phyloP scores from a whole-genome alignment of 2,329 filamentous ascomycete genomes.

The Botryosphaeria agaves region DNA sequence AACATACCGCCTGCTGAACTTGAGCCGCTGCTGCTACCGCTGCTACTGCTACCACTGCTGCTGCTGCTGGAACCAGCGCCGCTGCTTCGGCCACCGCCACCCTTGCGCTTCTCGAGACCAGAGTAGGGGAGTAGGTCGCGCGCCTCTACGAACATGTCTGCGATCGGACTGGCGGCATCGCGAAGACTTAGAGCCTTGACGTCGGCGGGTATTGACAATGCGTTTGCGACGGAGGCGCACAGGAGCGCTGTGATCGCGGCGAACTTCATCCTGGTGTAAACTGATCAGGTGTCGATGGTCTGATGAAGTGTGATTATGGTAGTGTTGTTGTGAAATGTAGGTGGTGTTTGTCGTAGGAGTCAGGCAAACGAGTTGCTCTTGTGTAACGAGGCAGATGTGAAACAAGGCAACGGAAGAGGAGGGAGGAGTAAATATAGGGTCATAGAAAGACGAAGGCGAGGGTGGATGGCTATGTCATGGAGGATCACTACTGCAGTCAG shows the following conservation, averaged over 20 bases:
- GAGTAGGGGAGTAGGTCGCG: constrained; percentile 2
- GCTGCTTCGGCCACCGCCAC: constrained; percentile 26
- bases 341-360: too few species aligned
- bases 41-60: constrained; percentile 10
- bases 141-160: not conserved
- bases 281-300: too few species aligned
- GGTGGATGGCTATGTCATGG: too few species aligned
- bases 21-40: constrained; percentile 6
- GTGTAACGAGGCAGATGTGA: too few species aligned
- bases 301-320: not conserved
- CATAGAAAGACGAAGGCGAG: too few species aligned
- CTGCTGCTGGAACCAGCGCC: constrained; percentile 15
- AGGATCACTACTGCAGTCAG: too few species aligned
- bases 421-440: too few species aligned
- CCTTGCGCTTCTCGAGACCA: constrained; percentile 29
- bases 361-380: too few species aligned
- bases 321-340: not conserved
- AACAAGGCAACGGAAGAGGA: too few species aligned
- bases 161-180: too few species aligned
- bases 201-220: constrained; percentile 3
- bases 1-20: constrained; percentile 4
- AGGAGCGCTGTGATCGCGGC: not conserved
- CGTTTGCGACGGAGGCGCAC: constrained; percentile 1
- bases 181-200: constrained; percentile 1
- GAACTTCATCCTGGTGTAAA: constrained; percentile 5